Evolutionary conservation across 2,329 filamentous ascomycete genomes (phyloP).

Genomic region (Cordyceps fumosorosea): DNA sequence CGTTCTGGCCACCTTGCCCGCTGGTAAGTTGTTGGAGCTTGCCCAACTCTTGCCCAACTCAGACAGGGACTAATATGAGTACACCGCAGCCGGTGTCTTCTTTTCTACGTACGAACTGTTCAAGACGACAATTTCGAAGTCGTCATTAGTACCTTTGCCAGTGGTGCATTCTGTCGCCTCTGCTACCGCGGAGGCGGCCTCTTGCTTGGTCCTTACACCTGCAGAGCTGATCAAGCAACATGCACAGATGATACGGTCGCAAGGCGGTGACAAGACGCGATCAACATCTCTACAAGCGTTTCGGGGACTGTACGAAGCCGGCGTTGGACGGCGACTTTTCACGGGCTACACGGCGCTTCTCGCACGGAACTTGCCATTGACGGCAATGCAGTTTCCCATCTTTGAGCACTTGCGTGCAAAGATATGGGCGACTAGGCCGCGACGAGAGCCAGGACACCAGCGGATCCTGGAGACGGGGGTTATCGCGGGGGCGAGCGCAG

Average conservation of each 20-base stretch:
- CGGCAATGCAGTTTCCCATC: slow-evolving; percentile 80
- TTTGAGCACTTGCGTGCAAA: slow-evolving; percentile 64
- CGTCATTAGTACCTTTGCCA: slow-evolving; percentile 55
- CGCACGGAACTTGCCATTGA: slow-evolving; percentile 79
- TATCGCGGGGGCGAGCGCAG: slow-evolving; percentile 69
- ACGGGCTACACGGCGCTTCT: slow-evolving; percentile 75
- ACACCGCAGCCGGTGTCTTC: slow-evolving; percentile 65
- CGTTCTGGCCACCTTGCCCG: slow-evolving; percentile 81
- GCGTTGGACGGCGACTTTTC: slow-evolving; percentile 52
- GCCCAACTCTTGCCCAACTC: neutral
- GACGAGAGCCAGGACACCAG: slow-evolving; percentile 21
- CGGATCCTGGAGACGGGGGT: slow-evolving; percentile 57
- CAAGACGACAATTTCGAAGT: slow-evolving; percentile 54
- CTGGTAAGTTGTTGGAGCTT: slow-evolving; percentile 51
- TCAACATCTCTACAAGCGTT: slow-evolving; percentile 44
- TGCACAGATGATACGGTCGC: slow-evolving; percentile 65
- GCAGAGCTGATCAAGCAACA: slow-evolving; percentile 93
- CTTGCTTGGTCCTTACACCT: slow-evolving; percentile 79
- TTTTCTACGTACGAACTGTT: slow-evolving; percentile 83
- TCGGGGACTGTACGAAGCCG: slow-evolving; percentile 44
- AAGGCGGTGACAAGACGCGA: slow-evolving; percentile 13
- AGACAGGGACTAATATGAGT: neutral
- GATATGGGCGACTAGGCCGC: slow-evolving; percentile 36
- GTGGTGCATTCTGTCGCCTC: slow-evolving; percentile 69
- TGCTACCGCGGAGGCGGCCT: slow-evolving; percentile 71